A percentile compares a stretch with the other conserved stretches of the same genome.
Conservation (phyloP, 1,139 yeast genomes). For the Scheffersomyces parashehatae region DNA sequence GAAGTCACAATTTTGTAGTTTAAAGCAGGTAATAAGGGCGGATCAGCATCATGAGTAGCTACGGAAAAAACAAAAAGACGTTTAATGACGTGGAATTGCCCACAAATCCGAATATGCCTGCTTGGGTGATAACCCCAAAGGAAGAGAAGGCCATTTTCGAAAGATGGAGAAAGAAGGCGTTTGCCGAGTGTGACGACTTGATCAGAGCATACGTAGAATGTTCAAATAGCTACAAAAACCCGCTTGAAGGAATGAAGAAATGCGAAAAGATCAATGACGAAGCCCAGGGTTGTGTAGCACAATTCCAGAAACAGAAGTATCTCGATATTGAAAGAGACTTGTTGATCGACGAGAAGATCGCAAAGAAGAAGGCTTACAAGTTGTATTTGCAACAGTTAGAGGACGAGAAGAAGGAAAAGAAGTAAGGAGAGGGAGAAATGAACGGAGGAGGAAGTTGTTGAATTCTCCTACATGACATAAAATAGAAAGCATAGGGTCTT, state of each 20-base stretch:
- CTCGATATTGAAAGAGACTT: constrained; percentile 72
- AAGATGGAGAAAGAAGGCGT: constrained; percentile 75
- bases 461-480: no score
- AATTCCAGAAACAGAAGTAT: constrained; percentile 64
- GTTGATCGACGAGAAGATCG: constrained; percentile 57
- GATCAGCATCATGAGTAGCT: constrained; percentile 12
- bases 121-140: constrained; percentile 83
- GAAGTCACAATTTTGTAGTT: no score
- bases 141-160: constrained; percentile 82
- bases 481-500: no score
- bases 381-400: not conserved
- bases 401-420: not conserved
- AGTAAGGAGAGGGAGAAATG: not conserved
- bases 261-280: constrained; percentile 36
- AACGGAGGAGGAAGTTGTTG: no score
- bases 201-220: constrained; percentile 53
- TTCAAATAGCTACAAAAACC: constrained; percentile 39
- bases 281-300: constrained; percentile 57
- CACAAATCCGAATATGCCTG: constrained; percentile 57
- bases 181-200: constrained; percentile 66
- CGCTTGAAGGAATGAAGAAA: constrained; percentile 64
- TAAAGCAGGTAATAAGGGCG: no score
- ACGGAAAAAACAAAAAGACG: constrained; percentile 28
- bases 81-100: constrained; percentile 44
- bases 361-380: constrained; percentile 22